Evolutionary conservation across 495 filamentous ascomycete genomes (phyloP), one percentile per base, ranked within the genome.

Genomic region (Aspergillus nanangensis): DNA sequence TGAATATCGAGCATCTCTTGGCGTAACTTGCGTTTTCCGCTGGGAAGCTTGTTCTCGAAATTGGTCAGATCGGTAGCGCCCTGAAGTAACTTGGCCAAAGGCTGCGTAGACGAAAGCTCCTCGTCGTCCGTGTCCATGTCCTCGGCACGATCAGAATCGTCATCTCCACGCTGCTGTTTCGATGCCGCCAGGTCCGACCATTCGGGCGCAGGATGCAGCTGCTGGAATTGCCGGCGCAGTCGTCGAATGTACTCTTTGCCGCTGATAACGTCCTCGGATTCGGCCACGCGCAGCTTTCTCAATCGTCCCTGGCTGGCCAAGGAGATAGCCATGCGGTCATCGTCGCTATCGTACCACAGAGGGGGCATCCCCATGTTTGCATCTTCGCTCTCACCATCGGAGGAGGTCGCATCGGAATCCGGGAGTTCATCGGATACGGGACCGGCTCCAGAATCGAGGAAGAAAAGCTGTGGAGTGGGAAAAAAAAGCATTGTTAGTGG

Each of bases 291-390:
- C 38, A 97, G 71, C 61, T 96, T 97, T 37, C 92, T 76, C 56
- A 95, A 66, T 37, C 83, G 77, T 15, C 77, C 75, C 33, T 83
- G 79, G 32, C 81, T 74, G 8, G 86, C 86, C 10, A 98, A 77
- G 3, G 91, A 96, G 37, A 98, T 73, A 15, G 79, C 78, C 40
- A 96, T 69, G 31, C 84, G 79, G 58, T 98, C 93, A 55, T 98
- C 93, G 54, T 97, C 93, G 65, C 90, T 96, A 67, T 98, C 93
- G 52, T 89, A 80, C 93, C 93, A 98, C 11, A 87, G 84, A 9
- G 87, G 44, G 47, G 75, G 64, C 18, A 51, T 22, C 14, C 39
- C 55, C 9, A 67, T 60, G 19, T 61, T 58, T 2, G 60, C 57
- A 17, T 65, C 55, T 5, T 65, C 64, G 23, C 8, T 20, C 27